Base-by-base conservation (phyloP, 352 stramenopile genomes). In the Hyaloperonospora brassicae region DNA sequence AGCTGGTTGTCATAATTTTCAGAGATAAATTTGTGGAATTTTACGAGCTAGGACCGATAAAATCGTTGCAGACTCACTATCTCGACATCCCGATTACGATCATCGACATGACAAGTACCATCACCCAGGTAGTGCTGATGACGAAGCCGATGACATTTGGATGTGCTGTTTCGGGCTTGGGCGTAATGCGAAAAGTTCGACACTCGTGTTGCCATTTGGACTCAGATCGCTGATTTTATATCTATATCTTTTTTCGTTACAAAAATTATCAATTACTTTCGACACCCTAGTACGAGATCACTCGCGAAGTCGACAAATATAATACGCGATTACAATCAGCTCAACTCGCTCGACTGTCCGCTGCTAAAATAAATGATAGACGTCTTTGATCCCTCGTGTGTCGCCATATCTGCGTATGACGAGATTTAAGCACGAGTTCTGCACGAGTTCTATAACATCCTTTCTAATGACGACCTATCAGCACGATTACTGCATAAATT, bases 51-150 rank as follows among this genome's bases (percentile, higher is more conserved):
- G n/a, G n/a, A n/a, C n/a, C n/a, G n/a, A n/a, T n/a, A n/a, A n/a
- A n/a, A n/a, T n/a, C n/a, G n/a, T n/a, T n/a, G n/a, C n/a, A n/a
- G n/a, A 67, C 43, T 54, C 62, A 3, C 21, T 76, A 0, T 66
- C 60, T 13, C 43, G 52, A 0, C 43, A 44, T 2, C 64, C 56
- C 17, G 43, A 64, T 9, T 64, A 57, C 12, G 44, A 55, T 5
- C 46, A 39, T 11, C 38, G 38, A 22, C 13, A 14, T 21, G 13
- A 43, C 38, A 43, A 23, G 3, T 1, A 14, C 7, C 13, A 5
- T 43, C 24, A 47, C 27, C 27, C 27, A 31, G 27, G 27, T 31
- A 31, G 27, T 31, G 27, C 27, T 31, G 27, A 31, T 31, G 27
- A 5, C 43, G 38, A 53, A 3, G 50, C 64, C 2, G 31, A 57